Base-by-base conservation (phyloP, 1,139 yeast genomes). In the Saccharomyces hybrid region DNA sequence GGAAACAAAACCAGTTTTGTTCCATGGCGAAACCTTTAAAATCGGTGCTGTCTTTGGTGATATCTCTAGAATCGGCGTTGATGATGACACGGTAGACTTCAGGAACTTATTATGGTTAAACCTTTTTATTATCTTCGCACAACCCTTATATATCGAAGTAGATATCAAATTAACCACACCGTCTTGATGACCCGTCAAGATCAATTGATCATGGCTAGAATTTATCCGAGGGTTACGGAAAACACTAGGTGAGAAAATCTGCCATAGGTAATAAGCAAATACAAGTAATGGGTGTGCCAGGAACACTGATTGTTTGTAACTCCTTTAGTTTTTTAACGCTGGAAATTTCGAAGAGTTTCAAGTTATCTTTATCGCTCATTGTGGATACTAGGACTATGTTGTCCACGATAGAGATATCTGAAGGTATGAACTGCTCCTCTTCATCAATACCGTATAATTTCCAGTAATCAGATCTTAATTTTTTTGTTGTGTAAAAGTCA, bases 121-220 rank as follows among this genome's bases (percentile, higher is more conserved):
- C 26, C 66, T 54, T 47, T 53, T 60, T n/a, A 62, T 55, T 21
- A 67, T 62, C 44, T 61, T 59, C 2, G 71, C 68, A 19, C 55
- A 48, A 2, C 66, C 66, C 3, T 55, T 26, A 4, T 55, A 55
- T 21, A 53, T 54, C 3, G 67, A 62, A 4, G 68, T 64, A 2
- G 65, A 53, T 19, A 67, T 65, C 51, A 67, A 44, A 52, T 67
- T 65, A 2, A 66, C 66, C 24, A 53, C 51, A 6, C 70, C 70
- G 54, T 67, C 64, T 46, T 61, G 62, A 47, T 66, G 68, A 38
- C 67, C 70, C 1, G 69, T 56, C 31, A 67, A 54, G 7, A 66
- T 16, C 32, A 63, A 27, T 29, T 59, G 61, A 41, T 60, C 58
- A 34, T 64, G 64, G 7, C 55, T 51, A 47, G 54, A 56, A 34